Percentiles rank a stretch among this genome's conserved stretches.
phyloP scores from a whole-genome alignment of 495 filamentous ascomycete genomes.

The Tetracladium marchalianum region DNA sequence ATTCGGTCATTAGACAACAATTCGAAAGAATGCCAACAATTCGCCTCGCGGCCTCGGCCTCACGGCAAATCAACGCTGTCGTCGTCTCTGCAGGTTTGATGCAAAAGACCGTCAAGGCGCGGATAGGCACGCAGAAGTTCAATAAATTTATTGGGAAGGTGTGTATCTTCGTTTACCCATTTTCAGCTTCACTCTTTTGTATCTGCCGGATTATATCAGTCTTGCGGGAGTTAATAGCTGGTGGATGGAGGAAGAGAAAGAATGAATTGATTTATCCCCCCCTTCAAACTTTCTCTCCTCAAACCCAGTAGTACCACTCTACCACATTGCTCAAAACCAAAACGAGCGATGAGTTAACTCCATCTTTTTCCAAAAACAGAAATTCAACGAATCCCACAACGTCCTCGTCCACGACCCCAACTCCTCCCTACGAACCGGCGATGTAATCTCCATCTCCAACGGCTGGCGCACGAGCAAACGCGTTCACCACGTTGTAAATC shows the following conservation, averaged over 20 bases:
- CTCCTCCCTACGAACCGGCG: conserved; percentile 63
- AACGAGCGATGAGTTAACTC: not conserved
- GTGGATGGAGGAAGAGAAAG: too few species aligned
- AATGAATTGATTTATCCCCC: not conserved
- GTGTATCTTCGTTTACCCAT: conserved; percentile 7
- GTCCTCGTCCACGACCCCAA: conserved; percentile 66
- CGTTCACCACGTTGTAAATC: conserved; percentile 68
- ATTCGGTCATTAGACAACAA: not conserved
- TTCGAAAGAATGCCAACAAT: not conserved
- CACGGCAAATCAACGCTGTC: conserved; percentile 34
- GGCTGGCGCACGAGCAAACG: conserved; percentile 51
- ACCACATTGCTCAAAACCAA: not conserved
- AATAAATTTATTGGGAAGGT: conserved; percentile 50
- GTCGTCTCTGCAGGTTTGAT: conserved; percentile 62
- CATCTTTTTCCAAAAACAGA: conserved; percentile 22
- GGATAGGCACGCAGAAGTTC: conserved; percentile 49
- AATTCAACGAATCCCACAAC: conserved; percentile 34
- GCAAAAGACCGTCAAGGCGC: conserved; percentile 62
- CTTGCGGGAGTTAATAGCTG: too few species aligned
- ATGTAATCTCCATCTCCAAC: conserved; percentile 68
- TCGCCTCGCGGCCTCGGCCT: conserved; percentile 2
- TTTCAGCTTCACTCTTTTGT: too few species aligned
- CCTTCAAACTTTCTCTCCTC: conserved; percentile 3
- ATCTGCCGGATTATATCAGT: too few species aligned
- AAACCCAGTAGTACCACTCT: not conserved